phyloP scores from a whole-genome alignment of 2,329 filamentous ascomycete genomes.

The Leptosphaerulina australis region DNA sequence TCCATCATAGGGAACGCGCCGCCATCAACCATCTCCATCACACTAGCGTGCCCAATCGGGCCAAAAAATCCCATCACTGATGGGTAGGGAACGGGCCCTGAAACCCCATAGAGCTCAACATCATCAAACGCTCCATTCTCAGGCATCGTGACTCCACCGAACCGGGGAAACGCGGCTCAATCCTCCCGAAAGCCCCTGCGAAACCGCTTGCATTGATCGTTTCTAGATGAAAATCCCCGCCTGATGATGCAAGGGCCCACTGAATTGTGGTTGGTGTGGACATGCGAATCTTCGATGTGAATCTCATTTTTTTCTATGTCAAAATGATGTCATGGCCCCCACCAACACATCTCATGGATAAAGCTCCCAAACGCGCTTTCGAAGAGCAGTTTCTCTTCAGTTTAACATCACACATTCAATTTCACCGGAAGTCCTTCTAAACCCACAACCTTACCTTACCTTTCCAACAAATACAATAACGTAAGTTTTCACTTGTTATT shows the following conservation, averaged over 20 bases:
- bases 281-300: slow-evolving; percentile 20
- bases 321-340: slow-evolving; percentile 20
- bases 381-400: not conserved
- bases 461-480: not conserved
- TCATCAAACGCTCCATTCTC: slow-evolving; percentile 1
- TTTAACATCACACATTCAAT: not conserved
- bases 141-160: slow-evolving; percentile 1
- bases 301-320: slow-evolving; percentile 12
- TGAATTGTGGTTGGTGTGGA: slow-evolving; percentile 3
- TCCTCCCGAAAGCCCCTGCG: slow-evolving; percentile 6
- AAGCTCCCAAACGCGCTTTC: slow-evolving; percentile 5
- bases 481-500: slow-evolving; percentile 2
- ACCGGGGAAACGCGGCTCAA: slow-evolving; percentile 15
- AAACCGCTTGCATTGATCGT: slow-evolving; percentile 6
- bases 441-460: not conserved
- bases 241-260: slow-evolving; percentile 20
- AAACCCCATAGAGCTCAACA: slow-evolving; percentile 2
- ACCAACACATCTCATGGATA: slow-evolving; percentile 3
- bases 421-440: not conserved
- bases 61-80: too few species aligned
- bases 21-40: too few species aligned
- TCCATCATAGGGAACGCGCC: too few species aligned
- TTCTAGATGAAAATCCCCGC: slow-evolving; percentile 8
- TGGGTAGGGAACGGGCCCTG: too few species aligned
- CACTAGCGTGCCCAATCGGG: too few species aligned